phyloP scores from a whole-genome alignment of 116 monocot species.

The Dioscorea cayenensis region DNA sequence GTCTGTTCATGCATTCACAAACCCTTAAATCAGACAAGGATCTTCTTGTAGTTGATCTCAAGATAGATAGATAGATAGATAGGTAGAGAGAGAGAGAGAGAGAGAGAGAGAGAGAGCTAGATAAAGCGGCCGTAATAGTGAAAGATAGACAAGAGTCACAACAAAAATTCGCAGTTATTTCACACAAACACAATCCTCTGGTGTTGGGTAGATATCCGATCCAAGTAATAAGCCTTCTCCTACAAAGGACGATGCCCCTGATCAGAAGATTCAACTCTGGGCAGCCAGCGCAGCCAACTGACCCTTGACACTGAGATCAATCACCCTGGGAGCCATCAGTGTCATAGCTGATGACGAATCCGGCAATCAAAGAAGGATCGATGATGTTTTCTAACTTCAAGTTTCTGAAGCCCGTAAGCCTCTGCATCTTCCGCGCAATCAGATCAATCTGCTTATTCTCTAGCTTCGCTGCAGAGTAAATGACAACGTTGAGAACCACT shows the following conservation, averaged over 20 bases:
- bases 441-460: conserved; percentile 63
- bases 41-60: too few relatives aligned
- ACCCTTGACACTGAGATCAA: conserved; percentile 87
- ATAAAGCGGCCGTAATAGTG: too few relatives aligned
- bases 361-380: conserved; percentile 79
- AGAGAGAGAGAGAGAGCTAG: too few relatives aligned
- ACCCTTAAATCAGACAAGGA: too few relatives aligned
- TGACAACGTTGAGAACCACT: conserved; percentile 29
- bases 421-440: conserved; percentile 74
- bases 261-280: conserved; percentile 54
- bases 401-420: conserved; percentile 58
- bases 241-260: conserved; percentile 10
- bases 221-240: too few relatives aligned
- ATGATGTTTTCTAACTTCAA: conserved; percentile 54
- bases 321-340: conserved; percentile 33
- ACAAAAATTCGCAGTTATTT: too few relatives aligned
- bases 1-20: too few relatives aligned
- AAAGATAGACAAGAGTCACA: too few relatives aligned
- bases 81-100: too few relatives aligned
- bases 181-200: too few relatives aligned
- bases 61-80: too few relatives aligned
- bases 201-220: too few relatives aligned
- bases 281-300: conserved; percentile 53
- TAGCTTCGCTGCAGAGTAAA: conserved; percentile 69
- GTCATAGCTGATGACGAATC: conserved; percentile 71